phyloP scores from a whole-genome alignment of 192 early-diverging fungal genomes.

The Umbelopsis sp. region DNA sequence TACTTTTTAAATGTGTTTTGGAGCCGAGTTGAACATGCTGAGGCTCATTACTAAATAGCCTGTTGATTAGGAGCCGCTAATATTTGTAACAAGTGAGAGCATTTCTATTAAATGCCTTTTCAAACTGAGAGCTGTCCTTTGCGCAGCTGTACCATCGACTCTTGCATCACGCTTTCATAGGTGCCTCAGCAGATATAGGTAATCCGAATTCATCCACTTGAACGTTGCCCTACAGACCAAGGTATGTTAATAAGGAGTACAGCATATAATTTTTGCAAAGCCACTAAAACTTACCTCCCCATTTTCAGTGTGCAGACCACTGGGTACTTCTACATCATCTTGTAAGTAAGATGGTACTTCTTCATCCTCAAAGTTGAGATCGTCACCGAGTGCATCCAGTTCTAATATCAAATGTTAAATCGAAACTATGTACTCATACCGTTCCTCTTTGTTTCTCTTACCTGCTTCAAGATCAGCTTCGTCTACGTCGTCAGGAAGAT shows the following conservation, averaged over 20 bases:
- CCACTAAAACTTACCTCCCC: constrained; percentile 41
- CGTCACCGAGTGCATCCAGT: constrained; percentile 95
- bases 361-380: constrained; percentile 79
- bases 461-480: constrained; percentile 97
- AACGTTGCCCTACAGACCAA: constrained; percentile 25
- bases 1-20: too few species aligned
- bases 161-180: constrained; percentile 47
- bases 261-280: background rate
- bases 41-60: too few species aligned
- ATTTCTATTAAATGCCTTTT: background rate
- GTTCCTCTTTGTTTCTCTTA: constrained; percentile 25
- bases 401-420: constrained; percentile 51
- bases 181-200: constrained; percentile 46
- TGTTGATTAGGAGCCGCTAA: too few species aligned
- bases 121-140: background rate
- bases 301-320: constrained; percentile 49
- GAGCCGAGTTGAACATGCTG: too few species aligned
- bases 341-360: constrained; percentile 85
- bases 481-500: constrained; percentile 93
- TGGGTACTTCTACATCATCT: constrained; percentile 61
- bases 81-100: too few species aligned
- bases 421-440: background rate
- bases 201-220: constrained; percentile 58
- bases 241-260: background rate
- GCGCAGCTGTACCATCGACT: too few species aligned